Conservation (phyloP, 305 asterid species). For the Salvia sclarea region DNA sequence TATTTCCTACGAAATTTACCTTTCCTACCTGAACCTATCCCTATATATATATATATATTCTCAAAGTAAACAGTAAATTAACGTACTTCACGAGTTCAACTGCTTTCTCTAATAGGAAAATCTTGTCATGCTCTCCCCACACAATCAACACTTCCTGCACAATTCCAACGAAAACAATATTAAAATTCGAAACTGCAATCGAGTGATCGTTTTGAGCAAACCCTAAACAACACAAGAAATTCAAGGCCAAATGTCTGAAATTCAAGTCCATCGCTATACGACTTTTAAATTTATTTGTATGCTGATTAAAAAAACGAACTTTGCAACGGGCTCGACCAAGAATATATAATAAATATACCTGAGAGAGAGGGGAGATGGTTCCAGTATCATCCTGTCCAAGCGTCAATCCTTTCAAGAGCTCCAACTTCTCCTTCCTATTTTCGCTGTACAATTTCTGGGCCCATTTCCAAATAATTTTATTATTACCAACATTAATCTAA, state of each 20-base stretch:
- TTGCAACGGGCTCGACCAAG: no score
- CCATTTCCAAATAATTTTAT: slow-evolving; percentile 14
- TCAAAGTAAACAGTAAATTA: no score
- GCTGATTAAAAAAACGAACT: no score
- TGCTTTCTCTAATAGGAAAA: slow-evolving; percentile 68
- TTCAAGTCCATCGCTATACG: no score
- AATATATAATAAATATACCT: slow-evolving; percentile 39
- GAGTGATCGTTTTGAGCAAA: no score
- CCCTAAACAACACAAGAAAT: no score
- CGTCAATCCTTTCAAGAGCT: slow-evolving; percentile 60
- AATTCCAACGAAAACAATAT: neutral
- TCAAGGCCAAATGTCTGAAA: no score
- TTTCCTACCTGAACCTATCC: no score
- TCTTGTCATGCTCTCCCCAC: slow-evolving; percentile 82
- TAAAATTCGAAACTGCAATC: no score
- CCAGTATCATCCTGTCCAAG: slow-evolving; percentile 51
- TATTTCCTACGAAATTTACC: no score
- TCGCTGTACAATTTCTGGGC: slow-evolving; percentile 58
- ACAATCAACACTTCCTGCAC: slow-evolving; percentile 73
- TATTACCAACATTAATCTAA: neutral
- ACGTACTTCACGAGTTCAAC: slow-evolving; percentile 54
- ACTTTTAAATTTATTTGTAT: no score
- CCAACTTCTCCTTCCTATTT: slow-evolving; percentile 71
- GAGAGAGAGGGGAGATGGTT: slow-evolving; percentile 52
- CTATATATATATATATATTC: no score